These are phyloP conservation scores for Brassica nigra DNA, from an alignment of 345 rosid species.

Conservation along the genomic window DNA sequence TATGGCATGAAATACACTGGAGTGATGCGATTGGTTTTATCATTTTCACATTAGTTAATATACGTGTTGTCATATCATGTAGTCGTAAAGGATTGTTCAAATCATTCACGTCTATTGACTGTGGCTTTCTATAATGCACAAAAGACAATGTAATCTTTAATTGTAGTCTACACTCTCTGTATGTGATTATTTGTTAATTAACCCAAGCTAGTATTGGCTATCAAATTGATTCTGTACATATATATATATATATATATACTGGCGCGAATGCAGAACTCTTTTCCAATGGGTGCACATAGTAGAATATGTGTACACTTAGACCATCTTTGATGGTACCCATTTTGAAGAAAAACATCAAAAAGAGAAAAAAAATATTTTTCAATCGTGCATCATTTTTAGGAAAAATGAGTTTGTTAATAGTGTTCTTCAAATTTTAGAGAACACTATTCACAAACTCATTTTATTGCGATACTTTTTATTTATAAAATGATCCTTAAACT, in stretches of 20 bases:
- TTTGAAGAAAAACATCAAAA: too few species aligned
- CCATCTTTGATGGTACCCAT: too few species aligned
- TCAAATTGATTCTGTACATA: neutral
- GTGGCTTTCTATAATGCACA: constrained; percentile 1
- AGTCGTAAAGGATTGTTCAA: neutral
- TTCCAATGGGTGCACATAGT: neutral
- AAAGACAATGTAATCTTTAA: neutral
- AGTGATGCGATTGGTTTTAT: neutral
- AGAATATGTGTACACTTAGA: neutral
- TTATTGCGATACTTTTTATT: too few species aligned
- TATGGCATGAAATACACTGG: neutral
- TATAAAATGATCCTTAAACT: too few species aligned
- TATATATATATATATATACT: neutral
- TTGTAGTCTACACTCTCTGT: neutral
- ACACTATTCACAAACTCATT: too few species aligned
- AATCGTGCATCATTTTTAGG: too few species aligned
- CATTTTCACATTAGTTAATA: constrained; percentile 5
- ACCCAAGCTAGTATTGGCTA: neutral
- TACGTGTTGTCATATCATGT: neutral
- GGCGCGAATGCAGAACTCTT: neutral
- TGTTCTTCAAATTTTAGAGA: too few species aligned
- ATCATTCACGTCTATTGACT: neutral
- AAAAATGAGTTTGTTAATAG: too few species aligned
- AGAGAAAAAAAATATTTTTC: too few species aligned
- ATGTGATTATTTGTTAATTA: neutral